Evolutionary conservation across 2,329 filamentous ascomycete genomes (phyloP).

Genomic region (Colletotrichum plurivorum): DNA sequence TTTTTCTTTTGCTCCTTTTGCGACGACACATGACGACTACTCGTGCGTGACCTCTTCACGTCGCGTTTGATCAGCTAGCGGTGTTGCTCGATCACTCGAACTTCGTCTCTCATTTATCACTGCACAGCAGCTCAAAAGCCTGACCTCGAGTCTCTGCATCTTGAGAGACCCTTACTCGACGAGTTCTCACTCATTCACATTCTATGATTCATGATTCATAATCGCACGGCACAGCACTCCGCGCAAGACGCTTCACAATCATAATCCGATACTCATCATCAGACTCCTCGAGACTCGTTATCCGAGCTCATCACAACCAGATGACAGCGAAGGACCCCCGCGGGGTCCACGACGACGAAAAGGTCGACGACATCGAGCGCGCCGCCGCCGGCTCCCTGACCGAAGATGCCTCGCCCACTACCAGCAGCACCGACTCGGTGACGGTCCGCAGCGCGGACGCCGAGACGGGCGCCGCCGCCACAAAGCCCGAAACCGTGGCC

Average conservation of each 20-base stretch:
- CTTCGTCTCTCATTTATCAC: not conserved
- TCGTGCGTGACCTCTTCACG: not conserved
- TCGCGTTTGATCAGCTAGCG: not conserved
- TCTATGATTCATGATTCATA: slow-evolving; percentile 3
- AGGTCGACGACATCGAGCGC: slow-evolving; percentile 34
- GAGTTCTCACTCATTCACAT: not conserved
- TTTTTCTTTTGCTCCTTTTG: not conserved
- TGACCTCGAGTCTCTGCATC: too few relatives aligned
- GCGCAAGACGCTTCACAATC: too few relatives aligned
- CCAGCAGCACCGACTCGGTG: slow-evolving; percentile 28
- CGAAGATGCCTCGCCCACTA: slow-evolving; percentile 15
- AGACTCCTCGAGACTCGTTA: not conserved
- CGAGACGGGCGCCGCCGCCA: not conserved
- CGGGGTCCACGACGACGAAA: slow-evolving; percentile 36
- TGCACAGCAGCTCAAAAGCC: too few relatives aligned
- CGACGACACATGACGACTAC: not conserved
- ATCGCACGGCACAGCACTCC: not conserved
- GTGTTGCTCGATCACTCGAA: not conserved
- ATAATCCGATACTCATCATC: not conserved
- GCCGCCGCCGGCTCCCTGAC: slow-evolving; percentile 19
- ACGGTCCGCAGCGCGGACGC: slow-evolving; percentile 15
- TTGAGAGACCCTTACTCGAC: not conserved
- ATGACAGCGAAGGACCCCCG: slow-evolving; percentile 18
- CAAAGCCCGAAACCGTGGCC: slow-evolving; percentile 13
- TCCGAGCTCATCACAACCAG: not conserved